These are phyloP conservation scores for Sordaria brevicollis DNA, from an alignment of 495 filamentous ascomycete species.

Conservation along the genomic window DNA sequence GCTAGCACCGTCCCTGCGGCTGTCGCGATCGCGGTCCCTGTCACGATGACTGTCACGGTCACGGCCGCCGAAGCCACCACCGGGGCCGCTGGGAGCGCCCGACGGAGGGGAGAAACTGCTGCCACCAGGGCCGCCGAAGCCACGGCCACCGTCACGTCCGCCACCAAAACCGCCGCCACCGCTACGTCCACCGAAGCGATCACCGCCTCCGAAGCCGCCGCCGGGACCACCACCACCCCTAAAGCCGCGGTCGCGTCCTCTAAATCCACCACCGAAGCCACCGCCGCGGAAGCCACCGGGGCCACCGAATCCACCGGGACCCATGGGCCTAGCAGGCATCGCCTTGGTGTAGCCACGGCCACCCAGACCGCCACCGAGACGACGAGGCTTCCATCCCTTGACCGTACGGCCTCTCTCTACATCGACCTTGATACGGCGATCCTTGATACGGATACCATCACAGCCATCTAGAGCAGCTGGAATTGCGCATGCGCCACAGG, in stretches of 20 bases:
- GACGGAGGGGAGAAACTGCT: constrained; percentile 37
- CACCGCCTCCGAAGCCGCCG: constrained; percentile 44
- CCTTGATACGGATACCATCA: constrained; percentile 88
- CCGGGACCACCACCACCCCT: constrained; percentile 44
- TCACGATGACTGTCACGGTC: constrained; percentile 14
- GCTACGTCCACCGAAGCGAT: constrained; percentile 48
- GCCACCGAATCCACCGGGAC: constrained; percentile 59
- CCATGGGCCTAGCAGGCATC: constrained; percentile 61
- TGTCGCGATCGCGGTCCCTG: constrained; percentile 37
- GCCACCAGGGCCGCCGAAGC: constrained; percentile 17
- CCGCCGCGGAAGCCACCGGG: constrained; percentile 50
- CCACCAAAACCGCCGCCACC: constrained; percentile 39
- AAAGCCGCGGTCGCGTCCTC: constrained; percentile 47
- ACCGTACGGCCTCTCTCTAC: constrained; percentile 94
- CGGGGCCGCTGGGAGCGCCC: constrained; percentile 65
- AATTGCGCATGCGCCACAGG: constrained; percentile 41
- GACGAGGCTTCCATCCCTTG: constrained; percentile 85
- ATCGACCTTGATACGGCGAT: constrained; percentile 84
- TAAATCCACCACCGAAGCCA: constrained; percentile 36
- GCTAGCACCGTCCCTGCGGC: constrained; percentile 30
- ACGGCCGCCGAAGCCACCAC: constrained; percentile 32
- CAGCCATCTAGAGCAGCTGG: constrained; percentile 46
- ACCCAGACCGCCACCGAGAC: constrained; percentile 85
- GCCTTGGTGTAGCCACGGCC: constrained; percentile 89
- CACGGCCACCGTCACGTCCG: constrained; percentile 37